Percentiles rank a stretch among this genome's conserved stretches.
These are phyloP conservation scores for Parvularia atlantis DNA, from an alignment of 78 protist genomes.

Conservation along the genomic window DNA sequence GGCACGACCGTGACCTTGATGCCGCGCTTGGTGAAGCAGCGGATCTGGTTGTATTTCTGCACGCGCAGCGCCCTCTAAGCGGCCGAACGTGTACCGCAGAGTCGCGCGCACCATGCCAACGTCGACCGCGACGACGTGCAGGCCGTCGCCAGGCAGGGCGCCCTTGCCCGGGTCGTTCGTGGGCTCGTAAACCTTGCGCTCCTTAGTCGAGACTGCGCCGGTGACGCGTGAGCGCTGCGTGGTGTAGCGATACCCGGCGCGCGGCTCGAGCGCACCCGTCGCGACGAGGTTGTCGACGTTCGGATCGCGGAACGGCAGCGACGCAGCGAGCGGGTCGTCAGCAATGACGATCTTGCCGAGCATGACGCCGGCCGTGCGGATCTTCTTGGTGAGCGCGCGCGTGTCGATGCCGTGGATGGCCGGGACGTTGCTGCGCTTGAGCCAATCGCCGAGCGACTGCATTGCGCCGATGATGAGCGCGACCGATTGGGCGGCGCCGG, in stretches of 20 bases:
- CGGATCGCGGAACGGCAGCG: conserved; percentile 25
- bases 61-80: background rate
- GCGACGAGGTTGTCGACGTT: conserved; percentile 62
- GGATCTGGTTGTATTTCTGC: conserved; percentile 53
- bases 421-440: conserved; percentile 68
- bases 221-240: too few relatives aligned
- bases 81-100: too few relatives aligned
- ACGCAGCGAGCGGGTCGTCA: background rate
- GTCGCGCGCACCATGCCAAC: conserved; percentile 73
- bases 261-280: conserved; percentile 14
- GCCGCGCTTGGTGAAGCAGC: conserved; percentile 70
- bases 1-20: conserved; percentile 85
- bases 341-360: conserved; percentile 69
- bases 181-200: background rate
- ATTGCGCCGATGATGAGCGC: too few relatives aligned
- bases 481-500: too few relatives aligned
- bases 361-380: conserved; percentile 78
- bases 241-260: too few relatives aligned
- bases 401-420: conserved; percentile 89
- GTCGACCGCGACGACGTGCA: conserved; percentile 75
- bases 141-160: conserved; percentile 11
- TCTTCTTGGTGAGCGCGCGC: conserved; percentile 76
- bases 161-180: background rate
- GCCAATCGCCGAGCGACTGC: conserved; percentile 76
- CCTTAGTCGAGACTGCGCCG: background rate